These are phyloP conservation scores for Thielaviopsis populi DNA, from an alignment of 2,329 filamentous ascomycete genomes.

Conservation along the genomic window DNA sequence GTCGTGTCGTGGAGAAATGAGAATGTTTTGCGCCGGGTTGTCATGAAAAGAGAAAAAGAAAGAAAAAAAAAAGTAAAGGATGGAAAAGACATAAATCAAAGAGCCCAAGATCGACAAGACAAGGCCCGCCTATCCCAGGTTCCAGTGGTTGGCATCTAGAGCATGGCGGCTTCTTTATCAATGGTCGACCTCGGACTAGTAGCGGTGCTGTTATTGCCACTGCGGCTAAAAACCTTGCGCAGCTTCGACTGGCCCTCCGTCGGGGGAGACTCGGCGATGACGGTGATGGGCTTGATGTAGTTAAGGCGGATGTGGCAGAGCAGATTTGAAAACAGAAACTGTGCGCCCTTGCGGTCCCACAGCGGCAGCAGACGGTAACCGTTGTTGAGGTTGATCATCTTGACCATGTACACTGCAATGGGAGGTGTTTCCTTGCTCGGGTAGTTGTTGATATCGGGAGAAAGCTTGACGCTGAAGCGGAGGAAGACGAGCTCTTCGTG, in stretches of 20 bases:
- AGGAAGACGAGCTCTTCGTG: constrained; percentile 89
- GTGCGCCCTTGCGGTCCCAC: constrained; percentile 75
- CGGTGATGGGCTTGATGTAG: constrained; percentile 40
- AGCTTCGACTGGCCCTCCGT: constrained; percentile 33
- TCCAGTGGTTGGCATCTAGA: constrained; percentile 27
- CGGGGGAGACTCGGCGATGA: constrained; percentile 25
- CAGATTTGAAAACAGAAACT: constrained; percentile 85
- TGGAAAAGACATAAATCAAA: no score
- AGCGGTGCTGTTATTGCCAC: constrained; percentile 22
- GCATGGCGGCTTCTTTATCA: constrained; percentile 32
- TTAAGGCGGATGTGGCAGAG: constrained; percentile 73
- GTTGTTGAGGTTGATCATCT: constrained; percentile 75
- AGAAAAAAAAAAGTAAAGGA: constrained; percentile 18
- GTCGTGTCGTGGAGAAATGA: neutral
- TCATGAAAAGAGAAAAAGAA: constrained; percentile 19
- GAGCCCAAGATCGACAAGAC: no score
- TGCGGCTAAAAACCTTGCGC: constrained; percentile 43
- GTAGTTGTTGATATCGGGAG: constrained; percentile 56
- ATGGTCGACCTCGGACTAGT: constrained; percentile 38
- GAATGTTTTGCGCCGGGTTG: constrained; percentile 1
- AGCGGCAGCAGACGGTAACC: constrained; percentile 87
- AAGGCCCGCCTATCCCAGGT: neutral
- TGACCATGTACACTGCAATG: constrained; percentile 82
- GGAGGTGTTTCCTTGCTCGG: constrained; percentile 41
- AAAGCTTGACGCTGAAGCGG: constrained; percentile 81